A percentile compares a stretch with the other conserved stretches of the same genome.
These are phyloP conservation scores for Diaporthe ilicicola DNA, from an alignment of 2,329 filamentous ascomycete species.

Conservation along the genomic window DNA sequence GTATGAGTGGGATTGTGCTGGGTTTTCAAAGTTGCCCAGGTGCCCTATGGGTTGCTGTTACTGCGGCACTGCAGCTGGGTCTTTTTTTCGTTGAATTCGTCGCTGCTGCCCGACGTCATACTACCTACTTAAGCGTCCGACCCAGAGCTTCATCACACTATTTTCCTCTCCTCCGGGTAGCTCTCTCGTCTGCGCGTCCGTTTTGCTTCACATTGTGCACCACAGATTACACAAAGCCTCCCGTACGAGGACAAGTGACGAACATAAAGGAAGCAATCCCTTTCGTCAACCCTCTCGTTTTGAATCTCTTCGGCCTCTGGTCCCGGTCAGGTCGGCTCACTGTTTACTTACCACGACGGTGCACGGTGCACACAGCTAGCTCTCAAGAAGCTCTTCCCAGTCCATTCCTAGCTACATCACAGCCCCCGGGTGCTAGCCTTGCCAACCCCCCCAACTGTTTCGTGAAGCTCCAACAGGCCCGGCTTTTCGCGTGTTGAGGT, in stretches of 20 bases:
- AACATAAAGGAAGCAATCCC: slow-evolving; percentile 10
- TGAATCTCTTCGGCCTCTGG: background rate
- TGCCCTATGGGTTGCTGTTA: background rate
- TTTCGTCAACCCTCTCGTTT: slow-evolving; percentile 38
- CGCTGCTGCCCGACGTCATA: slow-evolving; percentile 33
- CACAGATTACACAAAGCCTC: background rate
- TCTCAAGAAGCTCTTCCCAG: background rate
- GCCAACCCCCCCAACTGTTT: background rate
- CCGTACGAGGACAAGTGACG: background rate
- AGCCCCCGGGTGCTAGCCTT: background rate
- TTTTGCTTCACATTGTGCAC: background rate
- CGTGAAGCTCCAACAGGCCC: background rate
- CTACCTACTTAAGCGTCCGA: background rate
- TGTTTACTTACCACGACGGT: background rate
- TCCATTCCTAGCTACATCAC: background rate
- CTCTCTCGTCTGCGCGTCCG: slow-evolving; percentile 1
- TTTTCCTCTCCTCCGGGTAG: background rate
- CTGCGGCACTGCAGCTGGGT: background rate
- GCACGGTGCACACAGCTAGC: background rate
- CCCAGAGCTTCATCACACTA: slow-evolving; percentile 9
- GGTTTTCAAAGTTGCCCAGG: background rate
- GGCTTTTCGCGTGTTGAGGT: background rate
- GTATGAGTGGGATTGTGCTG: slow-evolving; percentile 6
- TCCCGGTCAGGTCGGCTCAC: background rate
- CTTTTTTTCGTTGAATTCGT: slow-evolving; percentile 28